These are phyloP conservation scores for Knoxia roxburghii DNA, from an alignment of 257 asterid genomes.

Conservation along the genomic window DNA sequence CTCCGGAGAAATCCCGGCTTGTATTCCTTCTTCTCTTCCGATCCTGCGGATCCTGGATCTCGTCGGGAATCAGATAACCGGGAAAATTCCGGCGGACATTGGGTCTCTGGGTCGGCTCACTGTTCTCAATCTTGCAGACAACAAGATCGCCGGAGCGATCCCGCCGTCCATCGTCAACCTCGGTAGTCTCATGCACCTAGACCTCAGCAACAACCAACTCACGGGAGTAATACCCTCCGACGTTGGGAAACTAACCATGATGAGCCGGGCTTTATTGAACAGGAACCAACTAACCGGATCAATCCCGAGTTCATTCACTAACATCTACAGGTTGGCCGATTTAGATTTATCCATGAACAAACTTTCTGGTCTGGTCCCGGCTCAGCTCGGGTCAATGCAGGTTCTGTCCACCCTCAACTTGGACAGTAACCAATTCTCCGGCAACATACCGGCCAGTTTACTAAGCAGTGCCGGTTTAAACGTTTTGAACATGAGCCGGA, in stretches of 20 bases:
- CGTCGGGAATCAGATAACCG: slow-evolving; percentile 75
- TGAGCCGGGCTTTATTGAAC: slow-evolving; percentile 75
- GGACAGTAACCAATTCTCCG: slow-evolving; percentile 56
- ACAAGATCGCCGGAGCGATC: slow-evolving; percentile 56
- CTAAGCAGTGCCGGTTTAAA: slow-evolving; percentile 64
- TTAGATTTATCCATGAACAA: slow-evolving; percentile 66
- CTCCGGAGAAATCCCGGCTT: slow-evolving; percentile 74
- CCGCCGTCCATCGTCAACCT: slow-evolving; percentile 66
- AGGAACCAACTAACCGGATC: slow-evolving; percentile 74
- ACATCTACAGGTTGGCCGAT: slow-evolving; percentile 66
- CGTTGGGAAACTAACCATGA: slow-evolving; percentile 70
- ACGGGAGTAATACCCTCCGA: slow-evolving; percentile 63
- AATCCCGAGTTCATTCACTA: slow-evolving; percentile 56
- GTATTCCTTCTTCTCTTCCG: slow-evolving; percentile 58
- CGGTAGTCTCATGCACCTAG: slow-evolving; percentile 65
- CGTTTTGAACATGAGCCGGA: slow-evolving; percentile 65
- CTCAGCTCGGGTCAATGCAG: slow-evolving; percentile 74
- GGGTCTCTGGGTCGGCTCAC: slow-evolving; percentile 61
- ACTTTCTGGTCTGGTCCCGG: slow-evolving; percentile 63
- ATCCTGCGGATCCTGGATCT: slow-evolving; percentile 62
- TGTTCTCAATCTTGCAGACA: slow-evolving; percentile 79
- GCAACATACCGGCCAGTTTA: slow-evolving; percentile 47
- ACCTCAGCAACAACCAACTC: slow-evolving; percentile 64
- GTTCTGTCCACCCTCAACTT: slow-evolving; percentile 76
- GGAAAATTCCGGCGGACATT: slow-evolving; percentile 61